These are phyloP conservation scores for Sicyos baderoa DNA, from an alignment of 306 rosid species.

Conservation along the genomic window DNA sequence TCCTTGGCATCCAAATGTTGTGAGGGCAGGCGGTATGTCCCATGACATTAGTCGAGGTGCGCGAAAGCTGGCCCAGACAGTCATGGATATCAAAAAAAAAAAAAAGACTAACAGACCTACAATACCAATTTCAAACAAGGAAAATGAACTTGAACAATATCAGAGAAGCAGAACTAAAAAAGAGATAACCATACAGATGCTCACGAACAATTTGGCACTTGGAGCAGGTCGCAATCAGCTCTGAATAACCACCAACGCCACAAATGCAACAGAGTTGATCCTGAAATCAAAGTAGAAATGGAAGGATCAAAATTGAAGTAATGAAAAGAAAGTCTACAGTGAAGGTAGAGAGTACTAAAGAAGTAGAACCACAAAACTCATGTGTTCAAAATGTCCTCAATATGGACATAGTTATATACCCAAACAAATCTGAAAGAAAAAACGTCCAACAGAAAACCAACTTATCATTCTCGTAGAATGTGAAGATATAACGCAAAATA, in stretches of 20 bases:
- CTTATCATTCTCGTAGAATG: background rate
- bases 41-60: too few relatives aligned
- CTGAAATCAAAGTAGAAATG: conserved; percentile 33
- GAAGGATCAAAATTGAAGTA: conserved; percentile 9
- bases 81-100: too few relatives aligned
- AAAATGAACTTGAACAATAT: background rate
- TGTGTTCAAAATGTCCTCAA: background rate
- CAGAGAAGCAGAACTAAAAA: background rate
- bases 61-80: too few relatives aligned
- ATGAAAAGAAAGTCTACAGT: background rate
- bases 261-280: conserved; percentile 44
- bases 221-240: conserved; percentile 33
- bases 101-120: background rate
- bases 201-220: conserved; percentile 37
- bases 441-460: background rate
- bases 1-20: too few relatives aligned
- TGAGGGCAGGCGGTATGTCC: too few relatives aligned
- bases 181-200: conserved; percentile 40
- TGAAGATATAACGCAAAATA: background rate
- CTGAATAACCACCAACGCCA: conserved; percentile 33
- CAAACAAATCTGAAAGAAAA: background rate
- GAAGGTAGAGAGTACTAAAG: background rate
- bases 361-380: background rate
- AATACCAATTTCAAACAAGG: background rate
- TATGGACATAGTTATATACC: background rate